Conservation (phyloP, 306 rosid genomes). For the Sesbania bispinosa region DNA sequence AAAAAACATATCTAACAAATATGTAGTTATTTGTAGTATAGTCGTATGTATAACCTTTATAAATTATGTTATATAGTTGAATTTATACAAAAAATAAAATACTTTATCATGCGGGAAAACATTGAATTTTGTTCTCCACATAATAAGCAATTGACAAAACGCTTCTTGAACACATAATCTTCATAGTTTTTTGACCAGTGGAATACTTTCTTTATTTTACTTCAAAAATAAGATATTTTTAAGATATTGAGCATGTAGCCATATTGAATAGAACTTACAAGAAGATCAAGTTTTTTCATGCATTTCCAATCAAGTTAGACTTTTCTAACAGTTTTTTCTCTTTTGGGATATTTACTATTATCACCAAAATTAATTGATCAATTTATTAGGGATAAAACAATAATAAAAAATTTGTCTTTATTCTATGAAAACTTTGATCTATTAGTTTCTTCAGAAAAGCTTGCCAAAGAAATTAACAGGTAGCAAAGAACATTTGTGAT, state of each 20-base stretch:
- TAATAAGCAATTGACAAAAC: neutral
- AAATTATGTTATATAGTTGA: neutral
- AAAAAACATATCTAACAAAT: neutral
- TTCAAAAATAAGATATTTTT: neutral
- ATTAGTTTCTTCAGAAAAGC: neutral
- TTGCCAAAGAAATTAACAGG: neutral
- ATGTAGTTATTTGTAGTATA: neutral
- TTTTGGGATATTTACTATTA: constrained; percentile 5
- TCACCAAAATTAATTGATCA: neutral
- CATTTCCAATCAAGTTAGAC: neutral
- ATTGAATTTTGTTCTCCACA: neutral
- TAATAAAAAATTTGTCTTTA: too few species aligned
- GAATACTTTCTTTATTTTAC: neutral
- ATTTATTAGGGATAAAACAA: neutral
- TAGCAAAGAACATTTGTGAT: neutral
- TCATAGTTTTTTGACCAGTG: neutral
- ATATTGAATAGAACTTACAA: neutral
- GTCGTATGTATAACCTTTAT: neutral
- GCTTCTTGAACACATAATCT: neutral
- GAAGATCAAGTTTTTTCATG: neutral
- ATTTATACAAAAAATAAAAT: neutral
- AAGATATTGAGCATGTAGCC: neutral
- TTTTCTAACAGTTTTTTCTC: neutral
- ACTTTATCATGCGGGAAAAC: neutral
- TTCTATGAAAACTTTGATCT: too few species aligned